phyloP scores from a whole-genome alignment of 208 protist species.

The Phytomonas francai region DNA sequence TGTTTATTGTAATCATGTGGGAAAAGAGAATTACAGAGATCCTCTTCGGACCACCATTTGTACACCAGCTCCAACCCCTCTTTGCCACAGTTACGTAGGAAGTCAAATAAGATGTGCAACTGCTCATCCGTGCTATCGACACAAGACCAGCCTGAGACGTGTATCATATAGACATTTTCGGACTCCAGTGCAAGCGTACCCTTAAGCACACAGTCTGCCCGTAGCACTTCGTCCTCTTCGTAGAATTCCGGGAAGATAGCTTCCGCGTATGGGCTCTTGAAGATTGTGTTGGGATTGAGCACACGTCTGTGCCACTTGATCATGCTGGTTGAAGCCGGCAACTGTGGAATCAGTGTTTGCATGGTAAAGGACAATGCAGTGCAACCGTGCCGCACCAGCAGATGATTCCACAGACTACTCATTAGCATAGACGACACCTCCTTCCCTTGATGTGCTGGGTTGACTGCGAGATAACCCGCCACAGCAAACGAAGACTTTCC shows the following conservation, averaged over 20 bases:
- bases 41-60: constrained; percentile 29
- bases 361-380: constrained; percentile 21
- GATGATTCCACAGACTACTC: constrained; percentile 10
- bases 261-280: constrained; percentile 23
- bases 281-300: constrained; percentile 30
- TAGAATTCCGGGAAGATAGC: constrained; percentile 69
- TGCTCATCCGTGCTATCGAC: constrained; percentile 9
- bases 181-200: constrained; percentile 36
- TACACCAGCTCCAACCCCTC: constrained; percentile 33
- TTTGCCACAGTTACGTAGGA: constrained; percentile 26
- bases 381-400: constrained; percentile 7
- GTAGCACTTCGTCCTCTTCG: constrained; percentile 54
- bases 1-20: constrained; percentile 22
- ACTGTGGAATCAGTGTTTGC: constrained; percentile 13
- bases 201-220: constrained; percentile 58
- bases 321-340: constrained; percentile 24
- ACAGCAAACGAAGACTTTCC: constrained; percentile 12
- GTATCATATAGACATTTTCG: constrained; percentile 18
- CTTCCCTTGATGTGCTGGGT: constrained; percentile 10
- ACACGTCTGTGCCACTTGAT: constrained; percentile 72
- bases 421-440: constrained; percentile 36
- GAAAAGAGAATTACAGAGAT: constrained; percentile 24
- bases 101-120: constrained; percentile 10
- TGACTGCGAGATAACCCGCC: constrained; percentile 29
- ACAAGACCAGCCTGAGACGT: constrained; percentile 16